phyloP scores from a whole-genome alignment of 208 protist genomes.

The Lotmaria passim region DNA sequence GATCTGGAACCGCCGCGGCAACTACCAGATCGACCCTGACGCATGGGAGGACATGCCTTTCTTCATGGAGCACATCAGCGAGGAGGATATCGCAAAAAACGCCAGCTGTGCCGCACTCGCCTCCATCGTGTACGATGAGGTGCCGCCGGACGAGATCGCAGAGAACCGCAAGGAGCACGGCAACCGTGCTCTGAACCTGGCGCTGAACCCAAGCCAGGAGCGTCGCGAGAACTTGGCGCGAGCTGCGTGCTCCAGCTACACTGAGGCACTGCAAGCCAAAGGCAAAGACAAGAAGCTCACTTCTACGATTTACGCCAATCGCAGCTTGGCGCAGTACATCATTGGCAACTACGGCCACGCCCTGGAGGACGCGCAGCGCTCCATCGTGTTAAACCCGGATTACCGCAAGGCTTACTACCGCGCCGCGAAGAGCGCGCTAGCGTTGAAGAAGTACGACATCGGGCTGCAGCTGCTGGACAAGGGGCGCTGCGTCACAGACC shows the following conservation, averaged over 20 bases:
- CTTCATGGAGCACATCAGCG: slow-evolving; percentile 89
- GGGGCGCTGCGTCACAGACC: slow-evolving; percentile 39
- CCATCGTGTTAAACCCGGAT: slow-evolving; percentile 78
- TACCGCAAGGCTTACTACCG: slow-evolving; percentile 91
- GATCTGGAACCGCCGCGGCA: slow-evolving; percentile 84
- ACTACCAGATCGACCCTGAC: slow-evolving; percentile 86
- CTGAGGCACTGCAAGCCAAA: slow-evolving; percentile 82
- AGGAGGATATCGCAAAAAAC: slow-evolving; percentile 86
- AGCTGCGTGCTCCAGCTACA: slow-evolving; percentile 85
- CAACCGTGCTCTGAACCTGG: slow-evolving; percentile 77
- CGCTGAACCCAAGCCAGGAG: slow-evolving; percentile 80
- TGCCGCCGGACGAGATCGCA: slow-evolving; percentile 81
- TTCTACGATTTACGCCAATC: slow-evolving; percentile 82
- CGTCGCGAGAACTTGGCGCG: slow-evolving; percentile 79
- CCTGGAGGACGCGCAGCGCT: slow-evolving; percentile 79
- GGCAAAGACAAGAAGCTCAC: slow-evolving; percentile 71
- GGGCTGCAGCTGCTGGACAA: slow-evolving; percentile 64
- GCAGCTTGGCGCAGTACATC: slow-evolving; percentile 85
- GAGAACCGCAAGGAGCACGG: slow-evolving; percentile 88
- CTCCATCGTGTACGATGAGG: slow-evolving; percentile 88
- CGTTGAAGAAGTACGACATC: slow-evolving; percentile 78
- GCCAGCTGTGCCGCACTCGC: slow-evolving; percentile 73
- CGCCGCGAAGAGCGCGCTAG: slow-evolving; percentile 73
- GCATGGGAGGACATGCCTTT: slow-evolving; percentile 90
- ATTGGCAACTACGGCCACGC: slow-evolving; percentile 90